Percentiles rank a stretch among this genome's conserved stretches.
phyloP scores from a whole-genome alignment of 345 rosid genomes.

The Mallotus nudiflorus region DNA sequence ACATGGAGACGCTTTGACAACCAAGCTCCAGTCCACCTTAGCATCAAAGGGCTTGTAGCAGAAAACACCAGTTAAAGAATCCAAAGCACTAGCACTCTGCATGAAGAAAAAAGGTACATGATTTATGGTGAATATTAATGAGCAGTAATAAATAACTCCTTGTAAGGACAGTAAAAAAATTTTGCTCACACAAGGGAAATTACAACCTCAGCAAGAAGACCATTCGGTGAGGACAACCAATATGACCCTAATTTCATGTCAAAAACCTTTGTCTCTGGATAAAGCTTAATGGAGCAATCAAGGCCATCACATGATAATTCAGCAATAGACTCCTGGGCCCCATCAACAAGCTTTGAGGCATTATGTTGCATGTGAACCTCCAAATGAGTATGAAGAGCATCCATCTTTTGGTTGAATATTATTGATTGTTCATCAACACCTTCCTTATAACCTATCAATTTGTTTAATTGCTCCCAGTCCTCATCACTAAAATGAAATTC shows the following conservation, averaged over 20 bases:
- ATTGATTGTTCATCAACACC: slow-evolving; percentile 55
- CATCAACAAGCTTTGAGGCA: slow-evolving; percentile 88
- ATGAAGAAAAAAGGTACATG: slow-evolving; percentile 23
- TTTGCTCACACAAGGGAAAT: neutral
- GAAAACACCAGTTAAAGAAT: slow-evolving; percentile 81
- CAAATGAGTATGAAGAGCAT: slow-evolving; percentile 66
- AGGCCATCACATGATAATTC: slow-evolving; percentile 86
- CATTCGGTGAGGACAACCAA: slow-evolving; percentile 86
- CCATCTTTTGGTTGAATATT: slow-evolving; percentile 51
- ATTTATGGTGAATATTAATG: slow-evolving; percentile 18
- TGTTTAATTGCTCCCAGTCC: slow-evolving; percentile 90
- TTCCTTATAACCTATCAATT: slow-evolving; percentile 88
- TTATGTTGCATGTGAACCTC: slow-evolving; percentile 91
- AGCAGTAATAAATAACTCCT: slow-evolving; percentile 16
- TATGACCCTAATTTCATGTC: slow-evolving; percentile 83
- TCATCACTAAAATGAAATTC: slow-evolving; percentile 72
- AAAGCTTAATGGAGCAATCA: slow-evolving; percentile 75
- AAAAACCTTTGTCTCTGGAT: slow-evolving; percentile 86
- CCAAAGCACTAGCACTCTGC: slow-evolving; percentile 84
- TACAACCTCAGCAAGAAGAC: slow-evolving; percentile 90
- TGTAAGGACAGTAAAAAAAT: neutral
- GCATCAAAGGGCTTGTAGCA: slow-evolving; percentile 92
- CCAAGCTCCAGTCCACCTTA: slow-evolving; percentile 97
- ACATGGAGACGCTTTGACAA: slow-evolving; percentile 94
- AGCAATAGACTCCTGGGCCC: slow-evolving; percentile 63